Percentiles rank a stretch among this genome's conserved stretches.
Evolutionary conservation across 208 protist species (phyloP).

Genomic region (Endotrypanum monterogeii): DNA sequence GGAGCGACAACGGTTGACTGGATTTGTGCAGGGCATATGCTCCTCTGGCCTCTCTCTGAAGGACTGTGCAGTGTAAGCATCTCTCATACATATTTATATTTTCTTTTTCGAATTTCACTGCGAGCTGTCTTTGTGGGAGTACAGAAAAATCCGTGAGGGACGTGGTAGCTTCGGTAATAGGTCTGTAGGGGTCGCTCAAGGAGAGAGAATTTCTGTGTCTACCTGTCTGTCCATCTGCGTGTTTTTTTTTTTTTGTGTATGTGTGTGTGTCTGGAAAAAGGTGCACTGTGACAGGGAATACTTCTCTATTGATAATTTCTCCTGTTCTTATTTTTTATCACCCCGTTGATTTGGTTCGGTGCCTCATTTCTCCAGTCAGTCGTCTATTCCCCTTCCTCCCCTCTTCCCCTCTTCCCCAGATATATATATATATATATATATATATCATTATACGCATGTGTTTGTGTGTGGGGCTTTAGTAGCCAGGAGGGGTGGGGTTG

Average conservation of each 20-base stretch:
- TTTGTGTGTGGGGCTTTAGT: no score
- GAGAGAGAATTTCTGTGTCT: neutral
- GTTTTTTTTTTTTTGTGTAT: neutral
- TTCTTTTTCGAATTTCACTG: neutral
- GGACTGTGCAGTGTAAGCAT: conserved; percentile 33
- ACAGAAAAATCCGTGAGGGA: conserved; percentile 8
- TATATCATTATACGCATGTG: no score
- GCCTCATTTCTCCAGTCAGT: neutral
- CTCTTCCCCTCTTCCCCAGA: neutral
- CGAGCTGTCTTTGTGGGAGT: neutral
- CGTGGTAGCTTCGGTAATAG: conserved; percentile 9
- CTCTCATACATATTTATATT: neutral
- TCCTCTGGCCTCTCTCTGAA: conserved; percentile 40
- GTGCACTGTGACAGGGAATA: neutral
- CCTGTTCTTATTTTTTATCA: neutral
- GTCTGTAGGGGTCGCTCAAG: conserved; percentile 7
- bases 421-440: neutral
- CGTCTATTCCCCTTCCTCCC: neutral
- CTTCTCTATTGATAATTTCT: neutral
- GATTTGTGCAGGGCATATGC: conserved; percentile 67
- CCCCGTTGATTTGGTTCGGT: neutral
- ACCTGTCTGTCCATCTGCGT: neutral
- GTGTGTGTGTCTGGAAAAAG: neutral
- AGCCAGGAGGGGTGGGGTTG: no score
- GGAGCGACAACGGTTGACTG: conserved; percentile 42